A percentile compares a stretch with the other conserved stretches of the same genome.
phyloP scores from a whole-genome alignment of 176 grass and related monocot genomes.

The Triticum aestivum region DNA sequence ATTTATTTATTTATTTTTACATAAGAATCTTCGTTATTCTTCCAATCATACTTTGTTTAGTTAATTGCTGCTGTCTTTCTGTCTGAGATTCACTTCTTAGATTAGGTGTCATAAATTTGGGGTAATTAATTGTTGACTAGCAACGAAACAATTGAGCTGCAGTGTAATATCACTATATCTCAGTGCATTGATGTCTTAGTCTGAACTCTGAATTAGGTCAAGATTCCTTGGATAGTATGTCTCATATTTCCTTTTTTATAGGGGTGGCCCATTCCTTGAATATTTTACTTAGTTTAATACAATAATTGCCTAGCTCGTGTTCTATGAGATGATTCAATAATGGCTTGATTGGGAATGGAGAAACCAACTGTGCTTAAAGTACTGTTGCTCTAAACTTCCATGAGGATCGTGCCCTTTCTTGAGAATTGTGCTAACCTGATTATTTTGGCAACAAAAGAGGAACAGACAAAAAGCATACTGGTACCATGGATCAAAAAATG shows the following conservation, averaged over 20 bases:
- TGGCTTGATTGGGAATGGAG: conserved; percentile 29
- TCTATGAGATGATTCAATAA: conserved; percentile 32
- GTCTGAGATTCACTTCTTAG: conserved; percentile 17
- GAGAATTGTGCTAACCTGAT: conserved; percentile 14
- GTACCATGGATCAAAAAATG: conserved; percentile 21
- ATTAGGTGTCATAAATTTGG: not conserved
- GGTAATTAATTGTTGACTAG: not conserved
- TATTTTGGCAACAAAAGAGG: conserved; percentile 30
- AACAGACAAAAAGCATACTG: conserved; percentile 42
- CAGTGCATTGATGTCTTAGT: conserved; percentile 8
- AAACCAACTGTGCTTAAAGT: conserved; percentile 13
- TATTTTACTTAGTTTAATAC: conserved; percentile 13
- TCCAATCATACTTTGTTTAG: not conserved
- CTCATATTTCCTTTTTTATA: not conserved
- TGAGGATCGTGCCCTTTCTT: conserved; percentile 29
- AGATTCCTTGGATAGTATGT: conserved; percentile 2
- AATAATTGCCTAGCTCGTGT: not conserved
- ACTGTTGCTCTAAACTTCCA: conserved; percentile 11
- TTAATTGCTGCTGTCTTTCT: not conserved
- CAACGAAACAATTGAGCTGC: not conserved
- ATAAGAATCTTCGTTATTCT: not conserved
- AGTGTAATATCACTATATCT: conserved; percentile 6
- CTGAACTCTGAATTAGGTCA: conserved; percentile 12
- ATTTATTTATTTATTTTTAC: not conserved
- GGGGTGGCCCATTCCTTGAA: not conserved